phyloP scores from a whole-genome alignment of 2,329 filamentous ascomycete species.

The Penicillium sp. region DNA sequence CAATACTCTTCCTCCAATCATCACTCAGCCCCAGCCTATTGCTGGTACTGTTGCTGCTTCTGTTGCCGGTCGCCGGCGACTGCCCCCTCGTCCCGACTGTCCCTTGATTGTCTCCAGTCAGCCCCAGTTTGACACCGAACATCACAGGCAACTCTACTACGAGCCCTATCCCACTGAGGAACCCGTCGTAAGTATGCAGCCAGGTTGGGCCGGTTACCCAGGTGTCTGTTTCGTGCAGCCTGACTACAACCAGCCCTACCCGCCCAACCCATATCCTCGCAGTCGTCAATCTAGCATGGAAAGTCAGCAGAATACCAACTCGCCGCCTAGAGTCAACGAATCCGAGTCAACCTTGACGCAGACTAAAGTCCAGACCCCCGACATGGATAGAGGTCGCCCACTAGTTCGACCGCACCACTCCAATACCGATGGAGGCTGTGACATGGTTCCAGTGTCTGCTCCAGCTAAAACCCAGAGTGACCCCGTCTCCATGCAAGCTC shows the following conservation, averaged over 20 bases:
- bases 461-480: neutral
- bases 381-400: conserved; percentile 3
- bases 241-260: neutral
- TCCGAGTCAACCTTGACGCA: neutral
- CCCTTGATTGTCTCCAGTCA: conserved; percentile 14
- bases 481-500: neutral
- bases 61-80: neutral
- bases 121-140: conserved; percentile 6
- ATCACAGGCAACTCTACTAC: conserved; percentile 1
- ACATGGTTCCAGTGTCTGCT: neutral
- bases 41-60: neutral
- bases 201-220: neutral
- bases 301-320: neutral
- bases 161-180: neutral
- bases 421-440: conserved; percentile 3
- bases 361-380: neutral
- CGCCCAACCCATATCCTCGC: neutral
- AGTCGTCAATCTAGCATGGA: neutral
- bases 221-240: neutral
- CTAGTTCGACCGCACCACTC: neutral
- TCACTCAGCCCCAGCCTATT: neutral
- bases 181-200: neutral
- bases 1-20: conserved; percentile 4
- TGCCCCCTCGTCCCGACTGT: neutral
- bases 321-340: neutral